Percentiles rank a stretch among this genome's conserved stretches.
These are phyloP conservation scores for Lachancea quebecensis DNA, from an alignment of 805 yeast species.

Conservation along the genomic window DNA sequence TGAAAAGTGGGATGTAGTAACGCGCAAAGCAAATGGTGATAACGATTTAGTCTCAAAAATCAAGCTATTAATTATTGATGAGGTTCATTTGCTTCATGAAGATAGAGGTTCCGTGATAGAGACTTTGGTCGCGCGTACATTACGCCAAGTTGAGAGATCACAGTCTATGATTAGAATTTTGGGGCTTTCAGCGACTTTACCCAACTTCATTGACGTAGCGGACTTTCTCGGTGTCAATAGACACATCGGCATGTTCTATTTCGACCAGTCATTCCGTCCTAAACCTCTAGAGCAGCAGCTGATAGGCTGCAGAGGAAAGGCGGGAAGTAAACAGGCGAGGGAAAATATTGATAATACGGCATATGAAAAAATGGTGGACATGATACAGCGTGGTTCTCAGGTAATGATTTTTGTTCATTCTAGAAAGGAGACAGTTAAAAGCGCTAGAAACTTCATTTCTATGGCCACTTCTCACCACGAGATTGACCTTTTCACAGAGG, in stretches of 20 bases:
- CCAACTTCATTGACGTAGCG: conserved; percentile 88
- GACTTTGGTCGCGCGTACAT: conserved; percentile 87
- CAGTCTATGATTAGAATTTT: conserved; percentile 92
- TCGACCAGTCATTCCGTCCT: conserved; percentile 89
- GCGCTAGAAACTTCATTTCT: conserved; percentile 65
- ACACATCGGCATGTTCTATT: conserved; percentile 86
- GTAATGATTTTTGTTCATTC: conserved; percentile 97
- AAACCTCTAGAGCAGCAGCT: conserved; percentile 86
- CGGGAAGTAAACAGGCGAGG: conserved; percentile 61
- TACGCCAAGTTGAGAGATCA: conserved; percentile 88
- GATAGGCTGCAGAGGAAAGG: conserved; percentile 79
- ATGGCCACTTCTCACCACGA: conserved; percentile 62
- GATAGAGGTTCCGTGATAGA: conserved; percentile 98
- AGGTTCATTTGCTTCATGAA: conserved; percentile 93
- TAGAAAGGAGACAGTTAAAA: conserved; percentile 82
- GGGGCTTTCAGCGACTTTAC: conserved; percentile 90
- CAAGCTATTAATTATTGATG: conserved; percentile 83
- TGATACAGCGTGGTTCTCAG: conserved; percentile 66
- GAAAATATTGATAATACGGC: conserved; percentile 70
- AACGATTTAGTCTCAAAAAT: conserved; percentile 78
- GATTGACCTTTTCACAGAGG: conserved; percentile 35
- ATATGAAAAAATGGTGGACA: conserved; percentile 67
- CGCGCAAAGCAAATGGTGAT: conserved; percentile 88
- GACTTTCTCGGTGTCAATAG: conserved; percentile 90
- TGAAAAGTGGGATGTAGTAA: conserved; percentile 96